These are phyloP conservation scores for Nemania bipapillata DNA, from an alignment of 2,329 filamentous ascomycete species.

Conservation along the genomic window DNA sequence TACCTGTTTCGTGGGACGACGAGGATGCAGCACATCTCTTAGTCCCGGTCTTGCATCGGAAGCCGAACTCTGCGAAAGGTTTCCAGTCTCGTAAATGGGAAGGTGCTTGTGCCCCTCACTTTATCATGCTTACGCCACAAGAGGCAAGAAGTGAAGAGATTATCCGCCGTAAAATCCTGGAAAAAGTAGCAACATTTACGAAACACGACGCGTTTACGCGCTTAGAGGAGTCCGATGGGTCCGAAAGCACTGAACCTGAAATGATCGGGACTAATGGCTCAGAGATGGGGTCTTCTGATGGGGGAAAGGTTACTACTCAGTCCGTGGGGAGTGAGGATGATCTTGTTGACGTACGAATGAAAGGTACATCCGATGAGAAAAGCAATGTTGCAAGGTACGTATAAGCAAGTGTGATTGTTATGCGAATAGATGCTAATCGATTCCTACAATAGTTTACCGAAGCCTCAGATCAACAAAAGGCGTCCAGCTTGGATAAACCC, in stretches of 20 bases:
- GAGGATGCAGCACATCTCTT: constrained; percentile 72
- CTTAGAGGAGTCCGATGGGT: constrained; percentile 58
- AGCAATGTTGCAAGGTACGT: constrained; percentile 49
- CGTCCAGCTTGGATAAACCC: constrained; percentile 66
- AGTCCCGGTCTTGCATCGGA: constrained; percentile 76
- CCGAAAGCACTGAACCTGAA: constrained; percentile 72
- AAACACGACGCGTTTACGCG: constrained; percentile 73
- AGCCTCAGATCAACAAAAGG: constrained; percentile 59
- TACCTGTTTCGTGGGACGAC: constrained; percentile 62
- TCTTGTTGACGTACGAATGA: constrained; percentile 90
- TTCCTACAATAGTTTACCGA: constrained; percentile 49
- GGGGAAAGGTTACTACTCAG: constrained; percentile 72
- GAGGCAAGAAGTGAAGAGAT: constrained; percentile 75
- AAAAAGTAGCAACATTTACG: constrained; percentile 79
- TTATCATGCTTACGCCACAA: constrained; percentile 78
- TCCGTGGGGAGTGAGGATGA: constrained; percentile 91
- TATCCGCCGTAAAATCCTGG: constrained; percentile 82
- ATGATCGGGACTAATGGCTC: constrained; percentile 72
- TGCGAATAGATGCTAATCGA: constrained; percentile 39
- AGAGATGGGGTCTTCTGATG: constrained; percentile 69
- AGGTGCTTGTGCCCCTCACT: constrained; percentile 63
- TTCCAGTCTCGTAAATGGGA: constrained; percentile 53
- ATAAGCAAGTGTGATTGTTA: constrained; percentile 11
- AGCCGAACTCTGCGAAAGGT: constrained; percentile 50
- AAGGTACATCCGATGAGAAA: constrained; percentile 63